Base-by-base conservation (phyloP, 2,329 filamentous ascomycete species). In the Aplosporella prunicola region DNA sequence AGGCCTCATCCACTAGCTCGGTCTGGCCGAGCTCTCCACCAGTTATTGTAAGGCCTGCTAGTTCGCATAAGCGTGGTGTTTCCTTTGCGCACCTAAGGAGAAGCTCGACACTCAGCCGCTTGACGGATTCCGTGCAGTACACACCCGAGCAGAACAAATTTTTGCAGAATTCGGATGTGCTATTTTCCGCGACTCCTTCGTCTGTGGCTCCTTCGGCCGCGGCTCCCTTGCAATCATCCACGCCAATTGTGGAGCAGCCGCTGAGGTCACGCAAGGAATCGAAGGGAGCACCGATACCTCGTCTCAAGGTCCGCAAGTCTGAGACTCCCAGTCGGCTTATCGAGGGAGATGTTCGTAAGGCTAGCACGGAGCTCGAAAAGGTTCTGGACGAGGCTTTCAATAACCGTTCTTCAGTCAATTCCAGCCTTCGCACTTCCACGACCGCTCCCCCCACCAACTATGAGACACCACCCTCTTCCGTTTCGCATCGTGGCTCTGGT, bases 341-440 rank as follows among this genome's bases (percentile, higher is more conserved):
- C 60, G 79, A 76, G 48, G 85, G 87, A 41, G 88, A 94, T 54
- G 74, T 91, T 37, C 73, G 85, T 5, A 80, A 89, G 49, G 81
- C 93, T 40, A 93, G 86, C 48, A 76, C 75, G 49, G 86, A 86
- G 50, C 78, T 95, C 43, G 85, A 86, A 33, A 85, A 86, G 58
- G 84, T 91, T 41, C 93, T 88, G 52, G 88, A 96, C 52, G 84
- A 91, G 51, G 88, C 88, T 1, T 95, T 96, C 64, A n/a, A n/a
- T n/a, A 88, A 85, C 52, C 78, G 81, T 48, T 71, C 64, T 38
- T 80, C 69, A 1, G 58, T 71, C 15, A 67, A 66, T 29, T 71
- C 72, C 2, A 74, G 67, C 34, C 57, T 61, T 17, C 62, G 62
- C 3, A 69, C 67, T 1, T 60, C 62, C 13, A 62, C 63, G 5